phyloP scores from a whole-genome alignment of 2,329 filamentous ascomycete species.

The Diaporthe sp. region DNA sequence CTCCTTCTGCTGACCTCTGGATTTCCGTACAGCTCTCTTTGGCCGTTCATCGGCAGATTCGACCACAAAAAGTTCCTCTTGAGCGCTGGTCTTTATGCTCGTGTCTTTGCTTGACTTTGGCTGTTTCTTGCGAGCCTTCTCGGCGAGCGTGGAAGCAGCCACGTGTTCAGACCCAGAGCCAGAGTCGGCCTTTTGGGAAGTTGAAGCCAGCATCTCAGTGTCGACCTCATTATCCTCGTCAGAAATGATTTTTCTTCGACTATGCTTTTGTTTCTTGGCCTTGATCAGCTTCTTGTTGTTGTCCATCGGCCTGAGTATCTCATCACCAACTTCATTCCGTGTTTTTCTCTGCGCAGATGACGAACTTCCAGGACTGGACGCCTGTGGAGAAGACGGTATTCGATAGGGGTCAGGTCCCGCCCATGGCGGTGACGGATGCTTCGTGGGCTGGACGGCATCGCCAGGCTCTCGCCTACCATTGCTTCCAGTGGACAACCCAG shows the following conservation, averaged over 20 bases:
- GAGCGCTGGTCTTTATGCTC: not conserved
- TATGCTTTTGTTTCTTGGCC: not conserved
- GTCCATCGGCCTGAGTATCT: not conserved
- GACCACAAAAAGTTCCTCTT: not conserved
- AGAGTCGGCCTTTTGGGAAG: not conserved
- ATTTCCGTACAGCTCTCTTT: conserved; percentile 11
- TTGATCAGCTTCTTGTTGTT: not conserved
- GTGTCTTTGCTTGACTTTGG: not conserved
- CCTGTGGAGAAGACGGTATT: conserved; percentile 30
- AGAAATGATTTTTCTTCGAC: conserved; percentile 26
- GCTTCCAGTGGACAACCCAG: not conserved
- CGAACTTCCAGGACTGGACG: not conserved
- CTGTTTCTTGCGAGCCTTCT: conserved; percentile 12
- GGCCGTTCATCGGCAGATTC: not conserved
- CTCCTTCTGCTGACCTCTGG: not conserved
- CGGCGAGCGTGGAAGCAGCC: not conserved
- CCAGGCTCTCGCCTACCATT: not conserved
- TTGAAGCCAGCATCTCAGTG: not conserved
- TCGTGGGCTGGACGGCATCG: not conserved
- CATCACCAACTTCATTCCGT: not conserved
- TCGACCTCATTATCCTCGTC: conserved; percentile 37
- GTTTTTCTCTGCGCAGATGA: too few species aligned
- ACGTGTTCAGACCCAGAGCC: not conserved
- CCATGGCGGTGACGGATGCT: not conserved
- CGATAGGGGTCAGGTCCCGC: conserved; percentile 26